Evolutionary conservation across 805 yeast species (phyloP).

Genomic region (Candida hungchunana): DNA sequence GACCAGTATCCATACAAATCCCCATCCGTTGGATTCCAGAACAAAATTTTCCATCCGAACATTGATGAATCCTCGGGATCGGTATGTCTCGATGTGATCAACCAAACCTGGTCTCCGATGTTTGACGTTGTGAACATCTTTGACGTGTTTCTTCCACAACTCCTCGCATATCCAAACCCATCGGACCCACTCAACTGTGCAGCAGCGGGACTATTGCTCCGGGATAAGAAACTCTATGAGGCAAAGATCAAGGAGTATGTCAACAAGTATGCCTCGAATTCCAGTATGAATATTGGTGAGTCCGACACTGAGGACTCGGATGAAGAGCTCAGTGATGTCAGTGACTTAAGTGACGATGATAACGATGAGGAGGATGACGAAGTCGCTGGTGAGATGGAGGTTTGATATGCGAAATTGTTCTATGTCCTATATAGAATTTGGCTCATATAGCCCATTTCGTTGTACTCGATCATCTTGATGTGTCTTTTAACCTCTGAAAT

Average conservation of each 20-base stretch:
- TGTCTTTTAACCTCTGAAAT: too few species aligned
- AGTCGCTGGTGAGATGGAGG: slow-evolving; percentile 14
- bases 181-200: slow-evolving; percentile 90
- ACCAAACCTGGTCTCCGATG: slow-evolving; percentile 98
- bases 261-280: slow-evolving; percentile 54
- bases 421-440: not conserved
- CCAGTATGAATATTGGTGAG: slow-evolving; percentile 41
- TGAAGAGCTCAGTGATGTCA: slow-evolving; percentile 26
- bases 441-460: not conserved
- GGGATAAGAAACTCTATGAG: slow-evolving; percentile 62
- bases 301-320: slow-evolving; percentile 45
- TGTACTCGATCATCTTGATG: too few species aligned
- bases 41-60: slow-evolving; percentile 91
- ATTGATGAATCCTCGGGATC: slow-evolving; percentile 89
- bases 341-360: slow-evolving; percentile 22
- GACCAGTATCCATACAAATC: slow-evolving; percentile 94
- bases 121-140: slow-evolving; percentile 87
- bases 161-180: slow-evolving; percentile 88
- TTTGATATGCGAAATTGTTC: not conserved
- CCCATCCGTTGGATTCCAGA: slow-evolving; percentile 91
- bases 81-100: slow-evolving; percentile 92
- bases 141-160: slow-evolving; percentile 89
- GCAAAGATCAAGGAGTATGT: slow-evolving; percentile 73
- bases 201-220: slow-evolving; percentile 75
- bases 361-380: slow-evolving; percentile 25